These are phyloP conservation scores for Hypoxylon rubiginosum DNA, from an alignment of 2,329 filamentous ascomycete species.

Conservation along the genomic window DNA sequence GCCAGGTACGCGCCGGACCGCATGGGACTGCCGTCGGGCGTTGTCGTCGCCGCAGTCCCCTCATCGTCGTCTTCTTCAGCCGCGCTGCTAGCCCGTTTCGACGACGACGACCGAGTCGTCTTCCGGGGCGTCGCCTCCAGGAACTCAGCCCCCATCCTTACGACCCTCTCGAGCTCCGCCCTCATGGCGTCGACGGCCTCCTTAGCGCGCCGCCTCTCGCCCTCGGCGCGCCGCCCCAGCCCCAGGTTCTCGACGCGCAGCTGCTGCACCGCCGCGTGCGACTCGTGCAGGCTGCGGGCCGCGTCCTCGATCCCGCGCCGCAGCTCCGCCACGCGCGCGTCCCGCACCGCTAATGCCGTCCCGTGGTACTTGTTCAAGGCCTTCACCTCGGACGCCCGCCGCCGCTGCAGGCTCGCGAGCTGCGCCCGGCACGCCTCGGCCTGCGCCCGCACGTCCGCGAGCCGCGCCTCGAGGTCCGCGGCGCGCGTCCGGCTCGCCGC, in stretches of 20 bases:
- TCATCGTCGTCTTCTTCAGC: constrained; percentile 4
- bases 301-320: constrained; percentile 63
- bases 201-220: constrained; percentile 58
- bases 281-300: constrained; percentile 55
- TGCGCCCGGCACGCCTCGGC: constrained; percentile 57
- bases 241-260: constrained; percentile 63
- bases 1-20: constrained; percentile 36
- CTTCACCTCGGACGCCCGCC: constrained; percentile 46
- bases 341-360: constrained; percentile 63
- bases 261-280: constrained; percentile 61
- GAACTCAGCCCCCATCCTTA: constrained; percentile 62
- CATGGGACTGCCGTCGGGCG: constrained; percentile 33
- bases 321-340: constrained; percentile 65
- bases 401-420: constrained; percentile 52
- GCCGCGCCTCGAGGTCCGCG: constrained; percentile 60
- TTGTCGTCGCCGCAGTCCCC: constrained; percentile 16
- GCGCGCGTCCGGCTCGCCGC: constrained; percentile 51
- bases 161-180: constrained; percentile 63
- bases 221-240: constrained; percentile 54
- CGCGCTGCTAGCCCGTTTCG: constrained; percentile 4
- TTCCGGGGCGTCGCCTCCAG: constrained; percentile 45
- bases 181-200: constrained; percentile 64
- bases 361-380: constrained; percentile 60
- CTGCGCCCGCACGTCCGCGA: constrained; percentile 58
- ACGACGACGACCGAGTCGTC: background rate